Base-by-base conservation (phyloP, 2,329 filamentous ascomycete species). In the Fusarium longipes region DNA sequence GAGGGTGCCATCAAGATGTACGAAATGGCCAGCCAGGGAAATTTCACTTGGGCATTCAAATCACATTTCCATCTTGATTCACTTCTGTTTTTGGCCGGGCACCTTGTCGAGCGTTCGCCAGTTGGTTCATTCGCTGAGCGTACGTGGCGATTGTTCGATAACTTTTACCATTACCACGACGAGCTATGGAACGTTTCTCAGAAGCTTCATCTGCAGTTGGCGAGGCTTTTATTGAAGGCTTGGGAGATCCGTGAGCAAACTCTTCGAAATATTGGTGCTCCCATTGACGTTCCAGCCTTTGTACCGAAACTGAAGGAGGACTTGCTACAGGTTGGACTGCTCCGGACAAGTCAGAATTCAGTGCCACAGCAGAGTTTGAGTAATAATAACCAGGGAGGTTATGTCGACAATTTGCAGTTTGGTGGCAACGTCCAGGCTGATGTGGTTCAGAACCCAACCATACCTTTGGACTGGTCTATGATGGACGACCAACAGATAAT, bases 171-270 rank as follows among this genome's bases (percentile, higher is more conserved):
- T 1, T 20, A 43, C 2, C 18, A 63, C 10, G 59, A 63, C 1
- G 49, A 57, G 25, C 12, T 63, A 2, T 63, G 57, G 48, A 62
- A 57, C 7, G 5, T 63, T 0, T 43, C 49, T 5, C 25, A 56
- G 5, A 43, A 39, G 0, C 6, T 17, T 0, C 36, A 63, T 9
- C 6, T 63, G 1, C 57, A 63, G 2, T 22, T 63, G 1, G 59
- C 59, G 1, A 38, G 57, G 6, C 3, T 63, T 2, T 5, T 63
- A 5, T 8, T 63, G 0, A 63, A 38, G 6, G 57, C 59, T 2
- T 63, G 59, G 59, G 42, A 38, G 7, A 15, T 18, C 0, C 36
- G 59, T 1, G 48, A 63, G 15, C 15, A 15, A 11, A n/a, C 42
- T 0, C 44, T 61, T 1, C 32, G 18, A 6, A 27, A 61, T 2